Conservation (phyloP, 495 filamentous ascomycete species). For the Neurospora sublineolata region DNA sequence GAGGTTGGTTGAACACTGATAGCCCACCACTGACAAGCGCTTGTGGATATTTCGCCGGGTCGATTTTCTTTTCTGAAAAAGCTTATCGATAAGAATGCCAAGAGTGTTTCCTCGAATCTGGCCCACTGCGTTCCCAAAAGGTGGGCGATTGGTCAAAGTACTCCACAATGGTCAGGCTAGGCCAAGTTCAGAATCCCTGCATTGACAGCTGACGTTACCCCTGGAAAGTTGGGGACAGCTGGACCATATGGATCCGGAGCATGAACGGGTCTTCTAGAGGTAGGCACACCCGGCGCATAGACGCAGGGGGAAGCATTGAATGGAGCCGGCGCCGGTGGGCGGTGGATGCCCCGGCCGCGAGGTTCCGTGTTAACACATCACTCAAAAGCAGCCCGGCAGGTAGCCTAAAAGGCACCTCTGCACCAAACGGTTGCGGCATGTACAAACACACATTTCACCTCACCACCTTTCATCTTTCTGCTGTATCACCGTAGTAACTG, state of each 20-base stretch:
- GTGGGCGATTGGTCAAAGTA: not conserved
- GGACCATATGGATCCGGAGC: no score
- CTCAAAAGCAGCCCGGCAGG: not conserved
- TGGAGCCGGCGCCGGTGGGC: not conserved
- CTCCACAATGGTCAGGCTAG: not conserved
- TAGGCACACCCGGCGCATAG: not conserved
- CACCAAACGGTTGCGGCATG: not conserved
- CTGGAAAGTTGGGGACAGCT: not conserved
- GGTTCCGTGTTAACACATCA: not conserved
- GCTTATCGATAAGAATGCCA: not conserved
- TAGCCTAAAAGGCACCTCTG: not conserved
- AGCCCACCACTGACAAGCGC: not conserved
- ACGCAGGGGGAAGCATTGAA: not conserved
- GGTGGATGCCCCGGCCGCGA: not conserved
- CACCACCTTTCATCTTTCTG: not conserved
- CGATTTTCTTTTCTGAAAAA: constrained; percentile 1
- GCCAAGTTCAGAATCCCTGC: not conserved
- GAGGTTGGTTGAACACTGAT: not conserved
- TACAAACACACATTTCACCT: not conserved
- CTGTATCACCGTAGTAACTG: not conserved
- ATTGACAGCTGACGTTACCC: not conserved
- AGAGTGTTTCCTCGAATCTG: not conserved
- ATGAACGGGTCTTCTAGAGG: not conserved
- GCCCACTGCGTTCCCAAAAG: not conserved
- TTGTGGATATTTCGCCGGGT: not conserved